These are phyloP conservation scores for Chlorella ohadii DNA, from an alignment of 139 green algal genomes.

Conservation along the genomic window DNA sequence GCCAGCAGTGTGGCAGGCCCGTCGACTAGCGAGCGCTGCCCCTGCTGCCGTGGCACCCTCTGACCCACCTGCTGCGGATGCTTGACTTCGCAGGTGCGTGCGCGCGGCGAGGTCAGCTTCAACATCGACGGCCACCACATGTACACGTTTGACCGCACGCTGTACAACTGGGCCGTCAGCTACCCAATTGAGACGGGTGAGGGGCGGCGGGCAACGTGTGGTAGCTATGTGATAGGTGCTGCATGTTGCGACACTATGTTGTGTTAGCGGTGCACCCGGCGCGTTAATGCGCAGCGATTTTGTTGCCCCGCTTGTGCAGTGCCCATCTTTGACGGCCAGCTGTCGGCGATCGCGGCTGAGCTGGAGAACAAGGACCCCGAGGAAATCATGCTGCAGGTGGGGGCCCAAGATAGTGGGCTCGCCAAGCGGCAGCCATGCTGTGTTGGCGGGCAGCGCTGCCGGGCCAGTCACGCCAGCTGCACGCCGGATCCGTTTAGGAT, in stretches of 20 bases:
- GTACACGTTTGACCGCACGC: constrained; percentile 62
- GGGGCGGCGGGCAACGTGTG: not conserved
- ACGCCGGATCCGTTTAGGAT: too few relatives aligned
- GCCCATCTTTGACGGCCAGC: constrained; percentile 55
- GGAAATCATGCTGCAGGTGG: constrained; percentile 41
- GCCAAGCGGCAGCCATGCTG: too few relatives aligned
- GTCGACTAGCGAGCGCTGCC: too few relatives aligned
- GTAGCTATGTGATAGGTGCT: too few relatives aligned
- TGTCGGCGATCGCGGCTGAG: constrained; percentile 40
- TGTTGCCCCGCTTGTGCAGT: constrained; percentile 9
- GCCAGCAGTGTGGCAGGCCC: too few relatives aligned
- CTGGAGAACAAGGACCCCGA: constrained; percentile 45
- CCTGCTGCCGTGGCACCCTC: not conserved
- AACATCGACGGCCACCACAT: constrained; percentile 92
- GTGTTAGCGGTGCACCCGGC: too few relatives aligned
- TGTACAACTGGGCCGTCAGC: constrained; percentile 84
- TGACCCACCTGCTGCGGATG: not conserved
- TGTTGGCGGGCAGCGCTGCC: too few relatives aligned
- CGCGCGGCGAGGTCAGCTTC: constrained; percentile 56
- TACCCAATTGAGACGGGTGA: constrained; percentile 79
- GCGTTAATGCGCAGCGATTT: too few relatives aligned
- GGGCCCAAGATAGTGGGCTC: too few relatives aligned
- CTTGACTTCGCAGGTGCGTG: constrained; percentile 30
- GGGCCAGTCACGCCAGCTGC: too few relatives aligned
- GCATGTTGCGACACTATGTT: not conserved